Evolutionary conservation across 2,329 filamentous ascomycete species (phyloP), one percentile per base, ranked within the genome.

Genomic region (Lasiodiplodia hormozganensis): DNA sequence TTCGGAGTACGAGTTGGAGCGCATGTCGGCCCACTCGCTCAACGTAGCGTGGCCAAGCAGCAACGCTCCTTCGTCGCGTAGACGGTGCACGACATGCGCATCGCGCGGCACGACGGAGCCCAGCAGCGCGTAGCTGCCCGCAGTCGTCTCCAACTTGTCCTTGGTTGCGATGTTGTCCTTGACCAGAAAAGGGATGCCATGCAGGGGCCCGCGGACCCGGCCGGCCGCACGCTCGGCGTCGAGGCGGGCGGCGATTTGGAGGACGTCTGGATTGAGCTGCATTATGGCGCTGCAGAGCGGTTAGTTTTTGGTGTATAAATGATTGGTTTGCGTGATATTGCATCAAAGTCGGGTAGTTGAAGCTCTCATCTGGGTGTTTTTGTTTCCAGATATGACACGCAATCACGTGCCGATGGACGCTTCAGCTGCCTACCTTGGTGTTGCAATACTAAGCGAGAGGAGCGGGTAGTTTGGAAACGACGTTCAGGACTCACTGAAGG

Each of bases 161-260:
- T 52, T 52, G n/a, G 49, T 23, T 7, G 49, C 52, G 21, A 54
- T 25, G 34, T 77, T 78, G 38, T 94, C 91, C 78, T 94, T 94
- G 71, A 93, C 86, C 2, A 90, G 82, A 75, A 92, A 92, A 0
- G 92, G 91, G 53, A 94, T 92, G 3, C 91, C 91, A 75, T 94
- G 91, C 1, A 94, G 83, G 0, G 88, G 87, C 1, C 90, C 86
- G n/a, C 89, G 85, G 11, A 89, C 76, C 49, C 80, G 82, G 28
- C 89, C 89, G 1, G 79, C 73, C 14, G 76, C 74, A 21, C 91
- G 85, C 77, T 93, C 90, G 0, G 74, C 75, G 72, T 94, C 91
- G 36, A 89, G 81, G 16, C 81, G 74, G 5, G 80, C 79, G 3
- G 91, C 91, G 68, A 93, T 92, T 25, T 78, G 71, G 40, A 90